A percentile compares a stretch with the other conserved stretches of the same genome.
phyloP scores from a whole-genome alignment of 2,329 filamentous ascomycete species.

The Dactylellina drechsleri region DNA sequence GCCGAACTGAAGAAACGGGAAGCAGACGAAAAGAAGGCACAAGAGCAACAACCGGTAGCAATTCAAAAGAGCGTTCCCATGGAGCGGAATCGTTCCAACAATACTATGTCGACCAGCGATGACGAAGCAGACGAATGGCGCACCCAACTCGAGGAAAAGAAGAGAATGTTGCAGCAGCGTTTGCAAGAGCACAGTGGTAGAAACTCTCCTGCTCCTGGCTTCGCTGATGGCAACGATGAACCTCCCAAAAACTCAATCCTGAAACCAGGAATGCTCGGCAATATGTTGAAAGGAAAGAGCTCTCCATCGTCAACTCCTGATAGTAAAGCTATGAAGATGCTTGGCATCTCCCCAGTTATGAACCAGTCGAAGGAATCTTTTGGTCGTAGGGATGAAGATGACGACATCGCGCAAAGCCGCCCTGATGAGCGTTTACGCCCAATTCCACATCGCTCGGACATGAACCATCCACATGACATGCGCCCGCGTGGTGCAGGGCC shows the following conservation, averaged over 20 bases:
- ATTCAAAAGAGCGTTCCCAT: conserved; percentile 27
- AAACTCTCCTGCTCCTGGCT: conserved; percentile 51
- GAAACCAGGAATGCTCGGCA: conserved; percentile 48
- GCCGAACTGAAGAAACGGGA: conserved; percentile 42
- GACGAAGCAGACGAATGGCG: conserved; percentile 49
- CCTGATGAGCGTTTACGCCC: conserved; percentile 33
- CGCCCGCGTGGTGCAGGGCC: conserved; percentile 42
- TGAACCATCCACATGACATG: conserved; percentile 37
- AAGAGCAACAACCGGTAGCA: conserved; percentile 5
- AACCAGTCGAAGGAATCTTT: conserved; percentile 50
- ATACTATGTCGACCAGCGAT: conserved; percentile 34
- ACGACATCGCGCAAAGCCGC: conserved; percentile 20
- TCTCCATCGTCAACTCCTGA: conserved; percentile 31
- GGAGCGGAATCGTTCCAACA: conserved; percentile 47
- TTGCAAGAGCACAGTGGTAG: conserved; percentile 51
- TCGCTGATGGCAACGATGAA: conserved; percentile 39
- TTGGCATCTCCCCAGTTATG: conserved; percentile 46
- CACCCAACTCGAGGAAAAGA: conserved; percentile 49
- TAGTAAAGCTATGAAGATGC: conserved; percentile 41
- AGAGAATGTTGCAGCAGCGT: conserved; percentile 42
- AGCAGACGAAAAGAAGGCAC: conserved; percentile 25
- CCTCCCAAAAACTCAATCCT: conserved; percentile 49
- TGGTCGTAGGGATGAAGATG: conserved; percentile 40
- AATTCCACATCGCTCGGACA: conserved; percentile 36
- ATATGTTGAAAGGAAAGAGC: conserved; percentile 48